Base-by-base conservation (phyloP, 176 grass and related monocot species). In the Aegilops tauschii region DNA sequence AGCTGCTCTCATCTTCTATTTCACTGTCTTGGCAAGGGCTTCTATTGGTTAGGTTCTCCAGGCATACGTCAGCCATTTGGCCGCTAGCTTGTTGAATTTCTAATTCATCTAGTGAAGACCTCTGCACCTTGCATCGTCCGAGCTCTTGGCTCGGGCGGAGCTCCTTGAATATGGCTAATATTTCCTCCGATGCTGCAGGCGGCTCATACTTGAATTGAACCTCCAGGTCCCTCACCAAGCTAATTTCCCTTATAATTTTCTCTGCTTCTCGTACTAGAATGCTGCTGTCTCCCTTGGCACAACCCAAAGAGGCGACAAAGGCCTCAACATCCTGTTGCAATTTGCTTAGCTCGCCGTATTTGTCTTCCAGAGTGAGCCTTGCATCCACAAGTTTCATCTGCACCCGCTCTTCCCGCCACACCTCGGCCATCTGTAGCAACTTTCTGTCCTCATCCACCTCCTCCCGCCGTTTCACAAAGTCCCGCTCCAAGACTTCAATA, bases 361-460 rank as follows among this genome's bases (percentile, higher is more conserved):
- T 98, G 59, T 77, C 90, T 75, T 98, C 93, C 80, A 98, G 87
- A 83, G 95, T 87, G 81, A 98, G 80, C 79, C 88, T 98, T 69
- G 95, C 95, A 92, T 98, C 95, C 2, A 98, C 82, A 78, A 98
- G 89, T 85, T 98, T 98, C 95, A 98, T 95, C 81, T 98, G 95
- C 76, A 98, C 95, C 75, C 93, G 84, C 69, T 98, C 95, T 78
- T 98, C 95, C 66, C 95, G 93, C 95, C 95, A 97, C 32, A 97
- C 93, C 79, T 97, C 95, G 78, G 95, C 95, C 95, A 97, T 97
- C 83, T 97, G 95, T 78, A 95, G 74, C 91, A 97, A 91, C 65
- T 86, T 95, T 72, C 82, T 93, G 67, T 98, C 95, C 86, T 95
- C 90, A 49, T 98, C 93, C 11, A 98, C 76, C 73, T 98, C 91